Percentiles rank a stretch among this genome's conserved stretches.
These are phyloP conservation scores for Plectosphaerella cucumerina DNA, from an alignment of 2,329 filamentous ascomycete genomes.

Conservation along the genomic window DNA sequence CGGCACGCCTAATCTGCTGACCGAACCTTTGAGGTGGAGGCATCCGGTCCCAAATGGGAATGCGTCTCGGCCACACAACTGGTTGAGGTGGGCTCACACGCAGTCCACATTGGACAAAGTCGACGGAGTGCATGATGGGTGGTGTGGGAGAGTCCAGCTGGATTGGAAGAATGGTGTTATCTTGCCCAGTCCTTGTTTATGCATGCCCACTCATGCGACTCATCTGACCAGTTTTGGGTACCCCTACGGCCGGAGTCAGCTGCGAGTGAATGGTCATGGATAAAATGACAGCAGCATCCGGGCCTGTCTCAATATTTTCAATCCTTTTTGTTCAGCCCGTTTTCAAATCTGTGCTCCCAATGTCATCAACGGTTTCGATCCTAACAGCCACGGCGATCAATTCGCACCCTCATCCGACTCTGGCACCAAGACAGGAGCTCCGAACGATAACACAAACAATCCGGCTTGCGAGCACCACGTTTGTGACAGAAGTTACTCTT, in stretches of 20 bases:
- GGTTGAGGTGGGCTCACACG: neutral
- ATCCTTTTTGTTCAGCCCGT: neutral
- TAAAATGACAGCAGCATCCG: neutral
- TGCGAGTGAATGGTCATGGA: neutral
- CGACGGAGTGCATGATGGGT: neutral
- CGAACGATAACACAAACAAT: slow-evolving; percentile 29
- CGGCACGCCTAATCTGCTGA: too few species aligned
- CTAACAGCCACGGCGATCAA: neutral
- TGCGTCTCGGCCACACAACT: neutral
- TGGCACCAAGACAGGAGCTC: neutral
- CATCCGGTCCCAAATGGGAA: neutral
- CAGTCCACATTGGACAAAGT: neutral
- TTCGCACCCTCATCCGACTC: neutral
- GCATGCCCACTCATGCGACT: neutral
- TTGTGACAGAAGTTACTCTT: slow-evolving; percentile 29
- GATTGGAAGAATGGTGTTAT: neutral
- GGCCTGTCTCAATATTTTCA: neutral
- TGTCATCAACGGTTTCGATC: neutral
- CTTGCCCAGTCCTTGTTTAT: neutral
- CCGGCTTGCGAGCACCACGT: slow-evolving; percentile 26
- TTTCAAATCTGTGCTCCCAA: neutral
- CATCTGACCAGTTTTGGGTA: neutral
- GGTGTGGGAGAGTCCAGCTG: neutral
- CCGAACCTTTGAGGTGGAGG: too few species aligned
- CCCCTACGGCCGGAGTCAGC: neutral